Evolutionary conservation across 352 stramenopile species (phyloP), one percentile per base, ranked within the genome.

Genomic region (Globisporangium heterothallicum): DNA sequence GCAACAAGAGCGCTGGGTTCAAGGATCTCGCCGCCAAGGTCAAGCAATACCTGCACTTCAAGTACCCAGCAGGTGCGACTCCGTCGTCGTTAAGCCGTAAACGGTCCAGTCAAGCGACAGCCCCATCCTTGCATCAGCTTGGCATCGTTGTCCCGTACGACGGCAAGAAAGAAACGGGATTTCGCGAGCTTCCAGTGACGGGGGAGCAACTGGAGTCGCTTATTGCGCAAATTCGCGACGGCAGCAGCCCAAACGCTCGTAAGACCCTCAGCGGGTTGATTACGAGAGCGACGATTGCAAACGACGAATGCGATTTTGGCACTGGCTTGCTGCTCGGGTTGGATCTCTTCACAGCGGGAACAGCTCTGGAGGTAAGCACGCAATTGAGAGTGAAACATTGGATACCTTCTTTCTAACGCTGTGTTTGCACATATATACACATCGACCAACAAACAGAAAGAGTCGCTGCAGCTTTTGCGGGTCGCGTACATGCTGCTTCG

Each of bases 221-320:
- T 21, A 32, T 88, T 6, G 27, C 46, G 7, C 50, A 67, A 45
- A 35, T 80, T 2, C 32, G 29, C 22, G 9, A 45, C 10, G 56
- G 58, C 4, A 59, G 64, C 16, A 63, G 63, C 13, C 48, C 53
- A 1, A 41, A 27, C 19, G 61, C 68, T 3, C 57, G 59, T 18
- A 77, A 74, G 43, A 62, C 58, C 10, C 26, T 84, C 26, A 76
- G 66, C 32, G 75, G 75, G 6, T 34, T 88, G n/a, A 63, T 86
- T 45, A 88, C 73, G 12, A 68, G 77, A 13, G 70, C 77, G 13
- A 85, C 74, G 25, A 88, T 88, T 26, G 77, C 74, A 16, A 83
- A 65, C 55, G 77, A 88, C 44, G 77, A 88, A 38, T 86, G 72
- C 51, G 77, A 88, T 51, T 88, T 88, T 57, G 77, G 77, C 7